Base-by-base conservation (phyloP, 208 protist genomes). In the Leishmania gerbilli region DNA sequence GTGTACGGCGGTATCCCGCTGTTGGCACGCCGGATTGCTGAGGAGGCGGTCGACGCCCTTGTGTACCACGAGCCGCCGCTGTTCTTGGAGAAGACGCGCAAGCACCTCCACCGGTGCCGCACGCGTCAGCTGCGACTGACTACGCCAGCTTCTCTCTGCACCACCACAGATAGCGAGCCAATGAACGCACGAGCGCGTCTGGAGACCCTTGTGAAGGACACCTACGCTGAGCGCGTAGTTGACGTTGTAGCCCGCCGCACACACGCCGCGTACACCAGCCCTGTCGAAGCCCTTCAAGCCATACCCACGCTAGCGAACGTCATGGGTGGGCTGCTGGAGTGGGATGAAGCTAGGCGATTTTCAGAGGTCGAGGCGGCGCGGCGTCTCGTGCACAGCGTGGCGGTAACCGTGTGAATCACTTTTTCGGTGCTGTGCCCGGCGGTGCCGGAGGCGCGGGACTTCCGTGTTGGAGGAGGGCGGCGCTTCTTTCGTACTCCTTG, bases 181-280 rank as follows among this genome's bases (percentile, higher is more conserved):
- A 67, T 31, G 24, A 69, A 76, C 34, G 80, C 51, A 49, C 31
- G 62, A 79, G 51, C 53, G 42, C 83, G 82, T 15, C 76, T 91
- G 68, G 74, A 74, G 56, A 17, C 60, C 17, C 76, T 96, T 7
- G 74, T 92, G 21, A 51, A 42, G 7, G 89, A 94, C n/a, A 87
- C 82, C 34, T 93, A 92, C 58, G 92, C 88, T 7, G 89, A 90
- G 81, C 88, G 88, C n/a, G 62, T 97, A 42, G 79, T 86, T 1
- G 95, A 97, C 75, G 81, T 97, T 4, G 21, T 97, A 3, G 86
- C 91, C 31, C 87, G 95, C 3, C 90, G 95, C 49, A 90, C 88
- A 27, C 90, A 89, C 64, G 80, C 92, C 15, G 92, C 82, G 40
- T 96, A 91, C 88, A 96, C 88, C 21, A 96, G 93, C 58, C 95